Conservation (phyloP, 2,329 filamentous ascomycete genomes). For the Aspergillus carbonarius region DNA sequence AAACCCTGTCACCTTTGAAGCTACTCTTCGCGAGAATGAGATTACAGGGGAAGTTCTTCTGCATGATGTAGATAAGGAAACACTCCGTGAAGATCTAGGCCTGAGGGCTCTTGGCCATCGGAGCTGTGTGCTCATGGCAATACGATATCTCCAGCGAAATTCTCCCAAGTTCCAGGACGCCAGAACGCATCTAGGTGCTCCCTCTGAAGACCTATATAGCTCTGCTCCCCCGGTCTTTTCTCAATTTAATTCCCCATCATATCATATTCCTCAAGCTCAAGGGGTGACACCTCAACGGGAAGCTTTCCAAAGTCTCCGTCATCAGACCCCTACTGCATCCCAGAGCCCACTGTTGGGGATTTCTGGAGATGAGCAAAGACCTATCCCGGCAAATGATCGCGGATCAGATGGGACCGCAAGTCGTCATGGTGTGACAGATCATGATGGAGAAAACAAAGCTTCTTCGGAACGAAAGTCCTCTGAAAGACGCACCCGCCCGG, state of each 20-base stretch:
- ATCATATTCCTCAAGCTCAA: not conserved
- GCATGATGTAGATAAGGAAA: conserved; percentile 51
- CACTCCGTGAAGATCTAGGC: conserved; percentile 56
- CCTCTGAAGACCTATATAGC: conserved; percentile 3
- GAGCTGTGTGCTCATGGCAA: conserved; percentile 57
- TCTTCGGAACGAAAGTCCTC: not conserved
- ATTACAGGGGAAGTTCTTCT: conserved; percentile 67
- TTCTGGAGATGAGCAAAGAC: not conserved
- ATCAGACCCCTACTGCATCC: not conserved
- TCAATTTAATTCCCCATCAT: not conserved
- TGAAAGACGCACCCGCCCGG: conserved; percentile 10
- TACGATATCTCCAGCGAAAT: conserved; percentile 54
- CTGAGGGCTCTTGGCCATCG: conserved; percentile 61
- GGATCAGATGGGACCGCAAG: not conserved
- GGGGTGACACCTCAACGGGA: not conserved
- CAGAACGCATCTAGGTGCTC: not conserved
- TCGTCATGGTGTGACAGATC: not conserved
- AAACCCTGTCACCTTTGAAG: conserved; percentile 54
- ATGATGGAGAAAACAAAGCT: not conserved
- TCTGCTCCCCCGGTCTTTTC: not conserved
- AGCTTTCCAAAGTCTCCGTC: not conserved
- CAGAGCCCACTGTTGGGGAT: not conserved
- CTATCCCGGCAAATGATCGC: not conserved
- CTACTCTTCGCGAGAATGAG: conserved; percentile 59
- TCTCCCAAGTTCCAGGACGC: conserved; percentile 52